Percentiles rank a stretch among this genome's conserved stretches.
Conservation (phyloP, 768 basidiomycete species). For the Panus rudis region DNA sequence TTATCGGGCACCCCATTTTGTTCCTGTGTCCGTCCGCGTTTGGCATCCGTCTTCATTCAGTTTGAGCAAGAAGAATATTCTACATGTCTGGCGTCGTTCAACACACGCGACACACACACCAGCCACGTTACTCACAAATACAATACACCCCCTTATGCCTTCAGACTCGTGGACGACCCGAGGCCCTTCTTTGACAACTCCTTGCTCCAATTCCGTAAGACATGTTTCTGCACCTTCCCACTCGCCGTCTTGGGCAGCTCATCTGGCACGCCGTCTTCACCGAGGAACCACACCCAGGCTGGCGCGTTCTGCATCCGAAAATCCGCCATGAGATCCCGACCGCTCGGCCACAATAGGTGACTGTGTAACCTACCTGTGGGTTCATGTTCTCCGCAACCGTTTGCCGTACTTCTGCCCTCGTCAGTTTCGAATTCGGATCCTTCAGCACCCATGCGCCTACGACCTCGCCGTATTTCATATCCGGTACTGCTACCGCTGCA, state of each 20-base stretch:
- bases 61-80: too few species aligned
- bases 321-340: conserved; percentile 5
- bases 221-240: conserved; percentile 81
- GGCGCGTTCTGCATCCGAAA: conserved; percentile 54
- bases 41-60: too few species aligned
- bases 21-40: too few species aligned
- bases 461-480: conserved; percentile 64
- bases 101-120: too few species aligned
- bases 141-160: too few species aligned
- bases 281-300: conserved; percentile 77
- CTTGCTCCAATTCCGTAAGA: conserved; percentile 63
- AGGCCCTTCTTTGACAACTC: conserved; percentile 40
- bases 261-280: conserved; percentile 48
- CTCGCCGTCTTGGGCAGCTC: conserved; percentile 83
- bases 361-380: conserved; percentile 52
- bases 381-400: conserved; percentile 60
- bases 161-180: too few species aligned
- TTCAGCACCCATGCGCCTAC: conserved; percentile 76
- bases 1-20: too few species aligned
- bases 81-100: too few species aligned
- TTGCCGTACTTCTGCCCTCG: conserved; percentile 43
- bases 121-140: too few species aligned
- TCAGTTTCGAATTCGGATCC: conserved; percentile 23
- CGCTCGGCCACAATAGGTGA: background rate
- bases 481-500: conserved; percentile 66